Evolutionary conservation across 208 protist species (phyloP), one percentile per base, ranked within the genome.

Genomic region (Leishmania turanica): DNA sequence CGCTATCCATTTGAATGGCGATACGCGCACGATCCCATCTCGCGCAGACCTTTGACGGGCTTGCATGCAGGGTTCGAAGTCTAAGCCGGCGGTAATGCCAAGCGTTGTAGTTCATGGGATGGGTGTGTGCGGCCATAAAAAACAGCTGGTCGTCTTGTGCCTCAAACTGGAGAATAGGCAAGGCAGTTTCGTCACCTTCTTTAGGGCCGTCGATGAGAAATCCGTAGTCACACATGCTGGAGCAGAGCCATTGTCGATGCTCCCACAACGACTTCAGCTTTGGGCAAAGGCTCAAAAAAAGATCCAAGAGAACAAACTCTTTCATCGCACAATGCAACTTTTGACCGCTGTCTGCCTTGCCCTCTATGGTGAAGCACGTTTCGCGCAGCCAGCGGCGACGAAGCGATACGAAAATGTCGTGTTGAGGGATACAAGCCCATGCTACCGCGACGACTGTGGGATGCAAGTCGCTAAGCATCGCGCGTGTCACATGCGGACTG

Each of bases 31-130:
- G 8, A 64, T 62, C 31, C n/a, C 56, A 7, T 34, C 47, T 27
- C 60, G 13, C 11, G 31, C 47, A 4, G 19, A 34, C 9, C 17
- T 51, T n/a, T 31, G 9, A 60, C 7, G 37, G 83, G 17, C 49
- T 75, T n/a, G 15, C n/a, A 31, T 58, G 40, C 73, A 69, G 40
- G 7, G 79, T 70, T 21, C 49, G 58, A 31, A 70, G 76, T 21
- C 47, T 37, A 31, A 58, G 65, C 42, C 94, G 87, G 4, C 89
- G 88, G 51, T 95, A 95, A 1, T 95, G 88, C 91, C 92, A 97
- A 3, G 90, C 92, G 75, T 95, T 95, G 87, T 96, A 97, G 79
- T 97, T 97, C 89, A 96, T 90, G 21, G 75, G 77, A 74, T 97
- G 94, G 31, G 88, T 80, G 65, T 94, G 89, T 13, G 90, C 88